Percentiles rank a stretch among this genome's conserved stretches.
Evolutionary conservation across 768 basidiomycete species (phyloP).

Genomic region (Agaricus subrufescens): DNA sequence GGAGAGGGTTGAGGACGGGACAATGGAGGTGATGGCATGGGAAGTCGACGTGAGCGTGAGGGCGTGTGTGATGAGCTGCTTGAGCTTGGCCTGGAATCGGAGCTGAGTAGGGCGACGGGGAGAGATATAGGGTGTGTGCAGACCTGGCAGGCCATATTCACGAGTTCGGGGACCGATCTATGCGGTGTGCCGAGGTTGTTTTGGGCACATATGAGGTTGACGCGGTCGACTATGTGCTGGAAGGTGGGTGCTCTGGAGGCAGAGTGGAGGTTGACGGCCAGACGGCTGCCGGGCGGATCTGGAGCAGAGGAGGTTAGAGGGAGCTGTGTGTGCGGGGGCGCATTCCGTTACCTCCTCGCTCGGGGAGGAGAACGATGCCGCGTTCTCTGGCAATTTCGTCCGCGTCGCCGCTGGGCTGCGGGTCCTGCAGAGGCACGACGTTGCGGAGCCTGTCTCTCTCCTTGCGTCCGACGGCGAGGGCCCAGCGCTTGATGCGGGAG

Average conservation of each 20-base stretch:
- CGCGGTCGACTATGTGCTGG: constrained; percentile 74
- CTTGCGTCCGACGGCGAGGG: constrained; percentile 62
- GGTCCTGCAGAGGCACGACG: constrained; percentile 33
- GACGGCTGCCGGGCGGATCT: constrained; percentile 70
- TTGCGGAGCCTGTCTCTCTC: constrained; percentile 69
- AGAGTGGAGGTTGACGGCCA: constrained; percentile 70
- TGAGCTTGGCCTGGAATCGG: constrained; percentile 62
- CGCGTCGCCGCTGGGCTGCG: constrained; percentile 39
- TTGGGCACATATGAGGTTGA: constrained; percentile 79
- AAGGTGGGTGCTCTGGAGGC: constrained; percentile 67
- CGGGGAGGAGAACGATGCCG: constrained; percentile 57
- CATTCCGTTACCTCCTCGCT: constrained; percentile 56
- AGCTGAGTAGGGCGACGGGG: background rate
- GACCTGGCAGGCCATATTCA: constrained; percentile 79
- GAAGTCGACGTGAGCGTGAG: constrained; percentile 73
- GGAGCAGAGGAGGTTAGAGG: background rate
- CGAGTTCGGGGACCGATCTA: constrained; percentile 58
- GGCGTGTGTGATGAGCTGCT: constrained; percentile 79
- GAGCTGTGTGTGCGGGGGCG: background rate
- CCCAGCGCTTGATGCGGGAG: constrained; percentile 67
- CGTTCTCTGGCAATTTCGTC: constrained; percentile 74
- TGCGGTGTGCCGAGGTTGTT: constrained; percentile 61
- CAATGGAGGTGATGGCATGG: constrained; percentile 72
- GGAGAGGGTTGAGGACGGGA: constrained; percentile 44
- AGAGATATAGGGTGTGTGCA: constrained; percentile 9